Evolutionary conservation across 1,139 yeast genomes (phyloP).

Genomic region (Saccharomyces uvarum): DNA sequence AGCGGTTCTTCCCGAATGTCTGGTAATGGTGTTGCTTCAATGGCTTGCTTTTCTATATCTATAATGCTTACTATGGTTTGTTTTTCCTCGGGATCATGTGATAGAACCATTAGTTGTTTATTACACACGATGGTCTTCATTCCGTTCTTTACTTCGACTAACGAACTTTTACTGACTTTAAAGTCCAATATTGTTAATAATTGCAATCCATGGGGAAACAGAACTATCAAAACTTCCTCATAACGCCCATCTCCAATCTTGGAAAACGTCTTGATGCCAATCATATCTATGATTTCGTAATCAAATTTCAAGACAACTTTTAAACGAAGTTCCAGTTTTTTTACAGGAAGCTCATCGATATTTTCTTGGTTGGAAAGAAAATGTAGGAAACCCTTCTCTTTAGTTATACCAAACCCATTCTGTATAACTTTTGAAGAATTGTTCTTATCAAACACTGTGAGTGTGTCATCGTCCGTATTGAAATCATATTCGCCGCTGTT

Average conservation of each 20-base stretch:
- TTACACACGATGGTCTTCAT: constrained; percentile 27
- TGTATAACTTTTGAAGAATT: constrained; percentile 38
- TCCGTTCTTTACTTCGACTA: constrained; percentile 23
- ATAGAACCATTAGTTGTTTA: constrained; percentile 26
- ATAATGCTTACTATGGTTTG: constrained; percentile 12
- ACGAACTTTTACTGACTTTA: constrained; percentile 22
- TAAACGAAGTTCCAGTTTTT: constrained; percentile 34
- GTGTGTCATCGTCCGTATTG: constrained; percentile 34
- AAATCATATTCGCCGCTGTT: constrained; percentile 21
- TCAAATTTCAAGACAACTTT: constrained; percentile 41
- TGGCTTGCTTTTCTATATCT: constrained; percentile 13
- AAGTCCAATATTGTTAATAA: constrained; percentile 33
- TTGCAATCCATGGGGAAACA: constrained; percentile 39
- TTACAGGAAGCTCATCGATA: constrained; percentile 31
- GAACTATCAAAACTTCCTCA: constrained; percentile 30
- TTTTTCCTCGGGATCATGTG: constrained; percentile 10
- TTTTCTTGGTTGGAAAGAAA: constrained; percentile 17
- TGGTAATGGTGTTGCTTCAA: constrained; percentile 9
- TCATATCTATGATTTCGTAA: constrained; percentile 35
- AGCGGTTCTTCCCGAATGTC: constrained; percentile 7
- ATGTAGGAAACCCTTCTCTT: constrained; percentile 30
- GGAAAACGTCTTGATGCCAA: constrained; percentile 27
- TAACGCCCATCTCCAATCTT: constrained; percentile 15
- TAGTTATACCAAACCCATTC: constrained; percentile 39
- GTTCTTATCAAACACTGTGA: constrained; percentile 35